Evolutionary conservation across 1,284 basidiomycete genomes (phyloP).

Genomic region (Bondarzewia mesenterica): DNA sequence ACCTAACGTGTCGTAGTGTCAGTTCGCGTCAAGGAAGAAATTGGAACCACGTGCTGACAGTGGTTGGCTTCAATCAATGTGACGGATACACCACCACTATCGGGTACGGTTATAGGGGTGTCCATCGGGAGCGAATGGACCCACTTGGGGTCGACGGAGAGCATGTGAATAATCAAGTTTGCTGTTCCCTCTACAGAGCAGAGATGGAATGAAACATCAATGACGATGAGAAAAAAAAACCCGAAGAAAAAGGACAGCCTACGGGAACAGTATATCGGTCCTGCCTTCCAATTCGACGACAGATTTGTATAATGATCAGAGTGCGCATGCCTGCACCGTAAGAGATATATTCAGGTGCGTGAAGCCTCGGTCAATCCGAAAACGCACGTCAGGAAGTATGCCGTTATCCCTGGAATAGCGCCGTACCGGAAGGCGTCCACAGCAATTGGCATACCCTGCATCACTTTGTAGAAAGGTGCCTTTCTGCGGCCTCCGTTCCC

Average conservation of each 20-base stretch:
- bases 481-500: conserved; percentile 54
- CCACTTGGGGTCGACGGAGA: conserved; percentile 83
- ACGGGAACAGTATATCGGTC: conserved; percentile 91
- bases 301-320: conserved; percentile 93
- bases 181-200: conserved; percentile 59
- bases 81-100: conserved; percentile 82
- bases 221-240: background rate
- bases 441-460: conserved; percentile 95
- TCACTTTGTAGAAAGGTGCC: conserved; percentile 92
- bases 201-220: too few relatives aligned
- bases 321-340: conserved; percentile 87
- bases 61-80: conserved; percentile 98
- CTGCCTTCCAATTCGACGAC: conserved; percentile 79
- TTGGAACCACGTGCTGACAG: conserved; percentile 52
- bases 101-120: conserved; percentile 62
- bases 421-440: conserved; percentile 96
- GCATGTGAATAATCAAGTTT: conserved; percentile 84
- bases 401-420: conserved; percentile 77
- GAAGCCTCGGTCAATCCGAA: background rate
- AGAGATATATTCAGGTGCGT: background rate
- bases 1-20: too few relatives aligned
- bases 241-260: background rate
- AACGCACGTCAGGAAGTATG: conserved; percentile 81
- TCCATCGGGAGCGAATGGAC: conserved; percentile 83
- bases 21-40: too few relatives aligned